Conservation (phyloP, 768 basidiomycete genomes). For the Hygrophorus russula region DNA sequence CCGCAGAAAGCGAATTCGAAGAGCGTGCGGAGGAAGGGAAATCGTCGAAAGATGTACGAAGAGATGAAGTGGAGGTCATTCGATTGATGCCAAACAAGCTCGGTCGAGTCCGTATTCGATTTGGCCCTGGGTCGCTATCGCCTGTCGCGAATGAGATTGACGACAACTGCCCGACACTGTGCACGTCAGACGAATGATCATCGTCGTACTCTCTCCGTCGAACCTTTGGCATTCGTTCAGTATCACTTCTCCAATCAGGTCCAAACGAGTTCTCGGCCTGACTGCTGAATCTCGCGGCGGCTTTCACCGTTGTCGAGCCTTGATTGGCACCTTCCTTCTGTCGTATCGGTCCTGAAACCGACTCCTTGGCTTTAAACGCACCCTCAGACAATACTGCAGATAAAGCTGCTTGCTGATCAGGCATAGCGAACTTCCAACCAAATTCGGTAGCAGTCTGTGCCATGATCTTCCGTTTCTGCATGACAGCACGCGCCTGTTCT, state of each 20-base stretch:
- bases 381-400: constrained; percentile 29
- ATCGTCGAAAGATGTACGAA: constrained; percentile 66
- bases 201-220: constrained; percentile 80
- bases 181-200: constrained; percentile 81
- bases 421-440: constrained; percentile 34
- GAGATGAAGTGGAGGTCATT: constrained; percentile 66
- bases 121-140: constrained; percentile 79
- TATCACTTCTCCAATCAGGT: constrained; percentile 37
- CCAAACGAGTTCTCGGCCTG: constrained; percentile 21
- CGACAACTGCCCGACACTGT: constrained; percentile 63
- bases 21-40: constrained; percentile 64
- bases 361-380: constrained; percentile 35
- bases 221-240: constrained; percentile 62
- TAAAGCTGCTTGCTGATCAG: constrained; percentile 30
- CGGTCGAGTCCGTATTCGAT: constrained; percentile 50
- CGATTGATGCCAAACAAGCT: constrained; percentile 58
- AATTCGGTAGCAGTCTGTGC: constrained; percentile 49
- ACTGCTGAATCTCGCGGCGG: constrained; percentile 43
- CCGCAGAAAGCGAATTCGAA: constrained; percentile 69
- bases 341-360: constrained; percentile 47
- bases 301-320: constrained; percentile 40
- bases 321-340: constrained; percentile 36
- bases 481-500: constrained; percentile 87
- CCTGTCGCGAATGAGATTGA: constrained; percentile 75
- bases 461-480: constrained; percentile 79